Conservation (phyloP, 139 green algal genomes). For the Chlorella sp. region DNA sequence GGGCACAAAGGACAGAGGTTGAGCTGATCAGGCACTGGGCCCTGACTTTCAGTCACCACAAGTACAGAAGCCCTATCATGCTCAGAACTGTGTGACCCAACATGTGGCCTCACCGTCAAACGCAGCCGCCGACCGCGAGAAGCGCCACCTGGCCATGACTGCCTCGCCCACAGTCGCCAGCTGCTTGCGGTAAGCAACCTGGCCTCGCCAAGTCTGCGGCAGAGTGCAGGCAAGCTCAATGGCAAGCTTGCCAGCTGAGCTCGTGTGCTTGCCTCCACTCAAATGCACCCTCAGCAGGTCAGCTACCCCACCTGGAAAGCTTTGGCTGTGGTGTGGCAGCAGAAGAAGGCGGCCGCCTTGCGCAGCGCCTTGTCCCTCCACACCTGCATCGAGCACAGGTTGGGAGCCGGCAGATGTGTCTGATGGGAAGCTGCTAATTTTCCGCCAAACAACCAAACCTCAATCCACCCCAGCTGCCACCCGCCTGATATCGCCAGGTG, state of each 20-base stretch:
- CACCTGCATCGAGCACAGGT: neutral
- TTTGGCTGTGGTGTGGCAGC: neutral
- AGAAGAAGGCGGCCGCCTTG: constrained; percentile 11
- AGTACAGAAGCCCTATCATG: too few species aligned
- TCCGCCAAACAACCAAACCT: too few species aligned
- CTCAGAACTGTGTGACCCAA: too few species aligned
- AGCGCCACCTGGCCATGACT: neutral
- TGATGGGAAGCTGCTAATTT: too few species aligned
- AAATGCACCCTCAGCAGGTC: too few species aligned
- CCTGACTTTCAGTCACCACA: too few species aligned
- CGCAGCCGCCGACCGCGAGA: neutral
- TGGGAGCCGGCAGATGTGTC: too few species aligned
- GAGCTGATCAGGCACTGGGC: neutral
- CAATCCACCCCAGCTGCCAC: too few species aligned
- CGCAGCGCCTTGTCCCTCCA: neutral
- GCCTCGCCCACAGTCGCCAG: neutral
- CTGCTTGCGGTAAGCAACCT: neutral
- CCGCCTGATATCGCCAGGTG: neutral
- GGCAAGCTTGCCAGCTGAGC: too few species aligned
- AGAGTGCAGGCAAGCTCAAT: neutral
- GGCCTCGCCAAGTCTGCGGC: neutral
- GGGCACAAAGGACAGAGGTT: too few species aligned
- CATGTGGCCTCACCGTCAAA: neutral
- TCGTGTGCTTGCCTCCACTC: too few species aligned
- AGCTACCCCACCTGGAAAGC: neutral